Conservation (phyloP, 495 filamentous ascomycete species). For the Aspergillus funiculosus region DNA sequence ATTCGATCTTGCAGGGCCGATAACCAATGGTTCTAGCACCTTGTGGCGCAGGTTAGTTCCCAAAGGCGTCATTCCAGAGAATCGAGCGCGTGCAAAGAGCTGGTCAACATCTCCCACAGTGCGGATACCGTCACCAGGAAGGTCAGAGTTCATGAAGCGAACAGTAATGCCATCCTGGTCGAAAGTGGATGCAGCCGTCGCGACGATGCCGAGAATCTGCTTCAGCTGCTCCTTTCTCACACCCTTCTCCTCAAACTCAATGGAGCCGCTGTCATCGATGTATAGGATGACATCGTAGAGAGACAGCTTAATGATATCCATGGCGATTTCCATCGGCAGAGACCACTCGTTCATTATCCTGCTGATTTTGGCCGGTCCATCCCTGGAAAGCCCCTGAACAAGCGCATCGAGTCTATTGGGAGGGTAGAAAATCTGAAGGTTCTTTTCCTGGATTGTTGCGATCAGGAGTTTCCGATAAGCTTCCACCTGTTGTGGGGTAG, state of each 20-base stretch:
- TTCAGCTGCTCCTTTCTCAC: conserved; percentile 60
- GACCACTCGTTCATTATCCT: conserved; percentile 50
- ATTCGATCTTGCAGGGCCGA: conserved; percentile 43
- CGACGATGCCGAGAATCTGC: conserved; percentile 56
- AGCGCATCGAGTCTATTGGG: conserved; percentile 37
- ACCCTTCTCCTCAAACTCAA: conserved; percentile 61
- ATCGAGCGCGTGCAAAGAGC: conserved; percentile 53
- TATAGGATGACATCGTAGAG: conserved; percentile 64
- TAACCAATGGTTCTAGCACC: conserved; percentile 55
- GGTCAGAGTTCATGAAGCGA: conserved; percentile 62
- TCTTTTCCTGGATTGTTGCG: conserved; percentile 52
- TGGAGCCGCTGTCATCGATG: conserved; percentile 70
- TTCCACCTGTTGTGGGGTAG: conserved; percentile 43
- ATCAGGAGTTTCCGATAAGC: conserved; percentile 52
- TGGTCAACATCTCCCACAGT: conserved; percentile 53
- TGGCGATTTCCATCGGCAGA: conserved; percentile 56
- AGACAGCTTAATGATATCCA: conserved; percentile 61
- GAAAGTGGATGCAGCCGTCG: conserved; percentile 61
- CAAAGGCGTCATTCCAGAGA: conserved; percentile 63
- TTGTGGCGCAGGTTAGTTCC: conserved; percentile 57
- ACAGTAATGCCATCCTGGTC: conserved; percentile 65
- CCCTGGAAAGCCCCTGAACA: conserved; percentile 33
- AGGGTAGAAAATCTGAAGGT: conserved; percentile 51
- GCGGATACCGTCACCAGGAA: conserved; percentile 48
- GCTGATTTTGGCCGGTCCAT: conserved; percentile 45